Evolutionary conservation across 1,284 basidiomycete genomes (phyloP).

Genomic region (Leccinum solheimii): DNA sequence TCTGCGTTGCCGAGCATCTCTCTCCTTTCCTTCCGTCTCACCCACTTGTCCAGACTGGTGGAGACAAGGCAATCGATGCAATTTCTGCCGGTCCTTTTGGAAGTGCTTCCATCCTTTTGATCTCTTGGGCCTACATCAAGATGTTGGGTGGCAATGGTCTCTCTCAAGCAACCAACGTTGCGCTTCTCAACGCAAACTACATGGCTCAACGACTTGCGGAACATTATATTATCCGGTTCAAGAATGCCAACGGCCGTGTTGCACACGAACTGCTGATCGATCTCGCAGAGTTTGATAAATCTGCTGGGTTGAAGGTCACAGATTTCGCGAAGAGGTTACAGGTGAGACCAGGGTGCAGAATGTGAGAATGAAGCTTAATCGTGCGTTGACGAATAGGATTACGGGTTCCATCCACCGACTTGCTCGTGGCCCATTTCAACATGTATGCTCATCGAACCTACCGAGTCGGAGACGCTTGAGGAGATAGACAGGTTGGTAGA

Average conservation of each 20-base stretch:
- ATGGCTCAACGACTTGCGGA: slow-evolving; percentile 86
- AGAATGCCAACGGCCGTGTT: slow-evolving; percentile 87
- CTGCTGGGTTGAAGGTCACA: slow-evolving; percentile 85
- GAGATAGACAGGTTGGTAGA: slow-evolving; percentile 75
- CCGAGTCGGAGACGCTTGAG: slow-evolving; percentile 88
- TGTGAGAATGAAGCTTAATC: slow-evolving; percentile 4
- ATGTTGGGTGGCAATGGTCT: slow-evolving; percentile 95
- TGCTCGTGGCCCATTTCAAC: slow-evolving; percentile 95
- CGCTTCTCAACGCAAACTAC: slow-evolving; percentile 95
- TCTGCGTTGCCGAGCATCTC: slow-evolving; percentile 92
- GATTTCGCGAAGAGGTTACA: slow-evolving; percentile 97
- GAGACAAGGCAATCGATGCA: slow-evolving; percentile 77
- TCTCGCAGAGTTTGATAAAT: slow-evolving; percentile 90
- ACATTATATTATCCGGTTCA: slow-evolving; percentile 89
- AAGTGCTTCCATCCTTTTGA: slow-evolving; percentile 92
- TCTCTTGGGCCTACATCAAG: slow-evolving; percentile 98
- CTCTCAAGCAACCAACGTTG: slow-evolving; percentile 80
- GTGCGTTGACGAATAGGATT: slow-evolving; percentile 52
- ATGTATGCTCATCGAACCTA: slow-evolving; percentile 94
- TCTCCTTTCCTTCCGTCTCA: slow-evolving; percentile 96
- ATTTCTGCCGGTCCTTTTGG: slow-evolving; percentile 93
- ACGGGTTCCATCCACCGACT: slow-evolving; percentile 88
- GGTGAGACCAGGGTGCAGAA: slow-evolving; percentile 39
- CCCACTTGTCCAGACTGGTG: slow-evolving; percentile 72
- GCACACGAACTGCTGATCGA: slow-evolving; percentile 97